Base-by-base conservation (phyloP, 345 rosid species). In the Brassica carinata region DNA sequence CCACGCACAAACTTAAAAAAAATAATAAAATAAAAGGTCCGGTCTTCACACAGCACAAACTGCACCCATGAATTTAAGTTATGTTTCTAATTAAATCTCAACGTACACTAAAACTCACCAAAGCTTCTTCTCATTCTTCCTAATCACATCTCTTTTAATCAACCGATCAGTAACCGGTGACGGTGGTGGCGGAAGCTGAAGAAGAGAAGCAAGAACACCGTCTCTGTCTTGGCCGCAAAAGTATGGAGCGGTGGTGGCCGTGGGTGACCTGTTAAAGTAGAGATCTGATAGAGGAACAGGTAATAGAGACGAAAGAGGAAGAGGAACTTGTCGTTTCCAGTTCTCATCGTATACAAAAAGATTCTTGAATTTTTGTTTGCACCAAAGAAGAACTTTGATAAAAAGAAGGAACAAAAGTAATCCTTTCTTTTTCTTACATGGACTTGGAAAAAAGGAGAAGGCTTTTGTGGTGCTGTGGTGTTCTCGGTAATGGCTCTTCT, bases 251-350 rank as follows among this genome's bases (percentile, higher is more conserved):
- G 6, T 51, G n/a, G 77, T 68, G 75, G 78, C 61, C 64, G 83
- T 75, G 75, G 91, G 91, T 65, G 86, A 66, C 26, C 77, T 75
- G 87, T 72, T 75, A 33, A 69, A 83, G 85, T 83, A 85, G 92
- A 89, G 96, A 93, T 92, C 97, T 89, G 96, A 87, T 48, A 91
- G 82, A 69, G 93, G 93, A 5, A 90, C 84, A 30, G 97, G 98
- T 30, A 92, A 89, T 8, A 91, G 88, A 55, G 94, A 87, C 3
- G 98, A 89, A 19, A 93, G 87, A 40, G 99, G 91, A 26, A 91
- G 86, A 30, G 90, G 96, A 10, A 79, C 88, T 82, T 85, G 87
- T 81, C 98, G 88, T 75, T 93, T 92, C 76, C 99, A 88, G 92
- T 96, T 18, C 58, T 51, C 58, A 51, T 51, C 58, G 58, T 51